These are phyloP conservation scores for Trametes sanguinea DNA, from an alignment of 768 basidiomycete genomes.

Conservation along the genomic window DNA sequence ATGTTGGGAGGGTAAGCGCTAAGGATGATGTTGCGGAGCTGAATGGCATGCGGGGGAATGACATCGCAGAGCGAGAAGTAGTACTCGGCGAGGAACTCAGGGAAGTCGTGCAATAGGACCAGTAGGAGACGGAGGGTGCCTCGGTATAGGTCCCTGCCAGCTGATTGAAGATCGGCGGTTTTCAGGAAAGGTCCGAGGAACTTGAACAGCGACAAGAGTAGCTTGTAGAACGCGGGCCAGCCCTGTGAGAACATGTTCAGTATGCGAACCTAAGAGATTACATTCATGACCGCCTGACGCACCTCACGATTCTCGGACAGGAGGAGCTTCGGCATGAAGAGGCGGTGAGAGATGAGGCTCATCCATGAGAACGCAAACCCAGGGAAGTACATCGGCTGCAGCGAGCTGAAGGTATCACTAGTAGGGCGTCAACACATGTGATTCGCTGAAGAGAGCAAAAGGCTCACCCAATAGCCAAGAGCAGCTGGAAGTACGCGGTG, in stretches of 20 bases:
- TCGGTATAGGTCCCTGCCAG: constrained; percentile 86
- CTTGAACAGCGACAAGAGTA: constrained; percentile 90
- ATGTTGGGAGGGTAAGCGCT: constrained; percentile 89
- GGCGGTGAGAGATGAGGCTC: constrained; percentile 90
- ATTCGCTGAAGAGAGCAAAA: background rate
- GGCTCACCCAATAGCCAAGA: constrained; percentile 83
- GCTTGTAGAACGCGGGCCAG: constrained; percentile 95
- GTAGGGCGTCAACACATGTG: background rate
- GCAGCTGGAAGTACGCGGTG: constrained; percentile 83
- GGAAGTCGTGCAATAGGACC: constrained; percentile 97
- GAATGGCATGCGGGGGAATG: constrained; percentile 90
- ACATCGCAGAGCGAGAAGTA: constrained; percentile 95
- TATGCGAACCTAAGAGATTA: background rate
- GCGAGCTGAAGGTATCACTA: constrained; percentile 93
- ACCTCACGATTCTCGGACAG: constrained; percentile 88
- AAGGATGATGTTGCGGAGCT: constrained; percentile 94
- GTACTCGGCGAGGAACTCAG: constrained; percentile 95
- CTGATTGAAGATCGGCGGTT: constrained; percentile 73
- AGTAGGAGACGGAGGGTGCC: constrained; percentile 89
- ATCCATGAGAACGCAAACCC: constrained; percentile 99
- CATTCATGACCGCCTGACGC: constrained; percentile 20
- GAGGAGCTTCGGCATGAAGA: constrained; percentile 96
- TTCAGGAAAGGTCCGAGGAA: constrained; percentile 92
- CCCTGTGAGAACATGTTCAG: constrained; percentile 49
- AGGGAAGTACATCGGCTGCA: constrained; percentile 96